phyloP scores from a whole-genome alignment of 1,139 yeast species.

The Blastobotrys serpentis region DNA sequence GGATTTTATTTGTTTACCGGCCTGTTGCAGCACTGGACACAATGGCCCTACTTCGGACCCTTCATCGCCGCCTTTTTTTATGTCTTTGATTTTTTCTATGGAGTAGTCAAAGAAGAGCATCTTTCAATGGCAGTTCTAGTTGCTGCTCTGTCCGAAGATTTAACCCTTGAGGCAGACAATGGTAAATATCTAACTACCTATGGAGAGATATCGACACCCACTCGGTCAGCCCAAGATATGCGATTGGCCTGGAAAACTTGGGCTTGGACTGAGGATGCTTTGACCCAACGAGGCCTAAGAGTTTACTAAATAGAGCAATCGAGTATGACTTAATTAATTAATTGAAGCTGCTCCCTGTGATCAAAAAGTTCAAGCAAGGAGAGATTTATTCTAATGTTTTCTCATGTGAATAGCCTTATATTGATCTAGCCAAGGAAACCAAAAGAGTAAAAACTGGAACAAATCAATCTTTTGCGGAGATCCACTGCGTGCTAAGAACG shows the following conservation, averaged over 20 bases:
- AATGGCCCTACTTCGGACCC: conserved; percentile 72
- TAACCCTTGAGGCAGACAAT: conserved; percentile 62
- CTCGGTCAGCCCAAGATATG: conserved; percentile 57
- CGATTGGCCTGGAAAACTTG: conserved; percentile 70
- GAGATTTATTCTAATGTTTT: too few relatives aligned
- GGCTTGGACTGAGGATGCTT: conserved; percentile 76
- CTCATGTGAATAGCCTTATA: too few relatives aligned
- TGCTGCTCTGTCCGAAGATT: conserved; percentile 58
- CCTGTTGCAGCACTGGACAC: conserved; percentile 69
- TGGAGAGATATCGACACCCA: conserved; percentile 56
- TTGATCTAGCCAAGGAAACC: too few relatives aligned
- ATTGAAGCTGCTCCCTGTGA: too few relatives aligned
- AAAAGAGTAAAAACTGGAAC: too few relatives aligned
- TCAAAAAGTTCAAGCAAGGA: too few relatives aligned
- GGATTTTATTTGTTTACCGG: conserved; percentile 83
- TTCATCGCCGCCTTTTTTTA: conserved; percentile 58
- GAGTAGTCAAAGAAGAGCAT: conserved; percentile 72
- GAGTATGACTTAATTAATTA: too few relatives aligned
- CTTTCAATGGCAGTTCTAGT: conserved; percentile 57
- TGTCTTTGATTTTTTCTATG: conserved; percentile 63
- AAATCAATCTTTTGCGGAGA: too few relatives aligned
- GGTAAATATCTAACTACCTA: conserved; percentile 57
- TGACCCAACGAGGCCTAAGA: conserved; percentile 49
- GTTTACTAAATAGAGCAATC: neutral
- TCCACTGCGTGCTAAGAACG: too few relatives aligned